Evolutionary conservation across 805 yeast genomes (phyloP).

Genomic region (Starmerella sp.): DNA sequence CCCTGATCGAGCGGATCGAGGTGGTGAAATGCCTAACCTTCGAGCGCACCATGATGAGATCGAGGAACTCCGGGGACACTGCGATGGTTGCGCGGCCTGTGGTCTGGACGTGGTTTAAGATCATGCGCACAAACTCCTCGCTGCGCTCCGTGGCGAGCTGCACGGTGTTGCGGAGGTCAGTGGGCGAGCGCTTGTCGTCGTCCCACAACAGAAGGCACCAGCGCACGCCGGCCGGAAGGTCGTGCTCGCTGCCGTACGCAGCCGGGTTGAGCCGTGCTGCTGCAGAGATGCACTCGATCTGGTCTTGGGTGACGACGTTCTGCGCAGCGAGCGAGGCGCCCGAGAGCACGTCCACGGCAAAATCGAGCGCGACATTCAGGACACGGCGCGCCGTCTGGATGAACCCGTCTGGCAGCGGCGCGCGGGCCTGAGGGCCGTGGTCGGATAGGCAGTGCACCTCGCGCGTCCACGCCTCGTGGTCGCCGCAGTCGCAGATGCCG

Average conservation of each 20-base stretch:
- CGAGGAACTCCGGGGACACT: constrained; percentile 41
- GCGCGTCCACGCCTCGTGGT: constrained; percentile 67
- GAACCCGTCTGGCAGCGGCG: constrained; percentile 37
- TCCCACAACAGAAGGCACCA: constrained; percentile 58
- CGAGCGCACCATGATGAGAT: constrained; percentile 44
- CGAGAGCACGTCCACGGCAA: constrained; percentile 26
- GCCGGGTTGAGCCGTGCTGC: background rate
- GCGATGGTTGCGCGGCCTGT: constrained; percentile 63
- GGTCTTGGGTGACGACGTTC: background rate
- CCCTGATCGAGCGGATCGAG: constrained; percentile 55
- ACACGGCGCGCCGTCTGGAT: constrained; percentile 38
- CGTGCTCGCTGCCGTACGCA: background rate
- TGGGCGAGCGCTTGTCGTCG: constrained; percentile 64
- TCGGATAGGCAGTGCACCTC: constrained; percentile 41
- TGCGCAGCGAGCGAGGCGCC: constrained; percentile 20
- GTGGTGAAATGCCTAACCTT: constrained; percentile 44
- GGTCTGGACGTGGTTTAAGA: constrained; percentile 48
- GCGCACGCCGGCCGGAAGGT: constrained; percentile 21
- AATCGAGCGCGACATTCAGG: constrained; percentile 25
- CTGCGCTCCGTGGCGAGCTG: constrained; percentile 53
- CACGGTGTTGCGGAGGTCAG: constrained; percentile 61
- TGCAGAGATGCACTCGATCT: background rate
- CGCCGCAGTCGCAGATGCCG: constrained; percentile 86
- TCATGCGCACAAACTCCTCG: constrained; percentile 58
- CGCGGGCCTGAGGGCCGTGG: constrained; percentile 22